Evolutionary conservation across 2,329 filamentous ascomycete genomes (phyloP), one percentile per base, ranked within the genome.

Genomic region (Claviceps quebecensis): DNA sequence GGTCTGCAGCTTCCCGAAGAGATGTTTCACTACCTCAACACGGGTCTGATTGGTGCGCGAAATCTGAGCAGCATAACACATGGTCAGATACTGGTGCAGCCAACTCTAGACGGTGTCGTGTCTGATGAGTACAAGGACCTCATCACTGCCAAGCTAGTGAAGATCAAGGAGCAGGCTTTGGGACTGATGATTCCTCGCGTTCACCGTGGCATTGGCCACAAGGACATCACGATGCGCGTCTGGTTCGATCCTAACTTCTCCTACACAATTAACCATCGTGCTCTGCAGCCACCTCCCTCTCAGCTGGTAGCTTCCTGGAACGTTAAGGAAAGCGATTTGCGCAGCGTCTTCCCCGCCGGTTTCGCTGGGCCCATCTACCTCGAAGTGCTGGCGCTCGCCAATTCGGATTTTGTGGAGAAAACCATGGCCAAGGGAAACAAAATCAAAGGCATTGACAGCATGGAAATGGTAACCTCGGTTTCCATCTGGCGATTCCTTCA

Each of bases 1-100:
- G 89, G 89, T n/a, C 80, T 94, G 53, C 85, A 90, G 54, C 74
- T 98, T 5, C 89, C 93, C 0, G 82, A 89, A 41, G 93, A 98
- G 67, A 74, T 97, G 17, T 90, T 91, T 64, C 86, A 88, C 66
- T 97, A 97, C 65, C 75, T 96, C 48, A 89, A 88, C 53, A 83
- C 79, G 49, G 93, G 88, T 37, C 71, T 96, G 44, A 80, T 97
- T 56, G 81, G 87, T 29, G 76, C 88, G 23, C 81, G 87, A 47
- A 74, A 95, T 39, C 76, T 95, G 13, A 87, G 85, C 64, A 91
- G 83, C 77, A 80, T 95, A 58, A 85, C 87, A 4, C 84, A 87
- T 50, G 81, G 84, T 56, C 83, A 91, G 63, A 78, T 95, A 52
- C 69, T 86, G 34, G 77, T 96, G 49, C 76, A 81, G 49, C 84